Evolutionary conservation across 208 protist species (phyloP).

Genomic region (Endotrypanum monterogeii): DNA sequence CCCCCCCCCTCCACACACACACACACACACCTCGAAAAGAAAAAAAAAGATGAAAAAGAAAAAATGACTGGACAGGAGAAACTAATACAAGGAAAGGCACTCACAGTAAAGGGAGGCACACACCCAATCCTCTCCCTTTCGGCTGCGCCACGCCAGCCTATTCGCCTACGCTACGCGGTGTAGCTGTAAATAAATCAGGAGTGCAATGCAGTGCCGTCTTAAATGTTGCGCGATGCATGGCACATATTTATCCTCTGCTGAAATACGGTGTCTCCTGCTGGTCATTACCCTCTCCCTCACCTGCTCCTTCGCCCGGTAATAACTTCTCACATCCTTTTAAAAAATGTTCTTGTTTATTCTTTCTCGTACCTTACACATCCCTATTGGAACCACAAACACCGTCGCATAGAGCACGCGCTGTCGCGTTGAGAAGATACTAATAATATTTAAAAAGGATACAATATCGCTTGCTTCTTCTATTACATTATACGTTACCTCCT

Average conservation of each 20-base stretch:
- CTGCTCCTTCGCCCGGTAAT: no score
- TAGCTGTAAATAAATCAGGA: no score
- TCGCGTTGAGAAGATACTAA: no score
- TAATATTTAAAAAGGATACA: no score
- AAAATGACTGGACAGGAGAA: neutral
- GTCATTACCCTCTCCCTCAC: neutral
- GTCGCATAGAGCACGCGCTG: no score
- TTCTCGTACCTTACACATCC: no score
- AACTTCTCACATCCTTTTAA: no score
- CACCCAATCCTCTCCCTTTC: no score
- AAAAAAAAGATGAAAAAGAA: constrained; percentile 14
- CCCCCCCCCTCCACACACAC: neutral
- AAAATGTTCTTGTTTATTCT: no score
- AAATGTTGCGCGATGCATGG: neutral
- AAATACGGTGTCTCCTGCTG: neutral
- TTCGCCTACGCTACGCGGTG: neutral
- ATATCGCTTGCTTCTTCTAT: no score
- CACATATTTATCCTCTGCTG: neutral
- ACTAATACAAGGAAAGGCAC: neutral
- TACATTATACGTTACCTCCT: no score
- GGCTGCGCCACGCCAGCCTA: neutral
- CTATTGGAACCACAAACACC: no score
- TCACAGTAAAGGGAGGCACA: neutral
- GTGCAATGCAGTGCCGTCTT: neutral
- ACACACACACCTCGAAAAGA: neutral